phyloP scores from a whole-genome alignment of 257 asterid species.

The Solanum microdontum region DNA sequence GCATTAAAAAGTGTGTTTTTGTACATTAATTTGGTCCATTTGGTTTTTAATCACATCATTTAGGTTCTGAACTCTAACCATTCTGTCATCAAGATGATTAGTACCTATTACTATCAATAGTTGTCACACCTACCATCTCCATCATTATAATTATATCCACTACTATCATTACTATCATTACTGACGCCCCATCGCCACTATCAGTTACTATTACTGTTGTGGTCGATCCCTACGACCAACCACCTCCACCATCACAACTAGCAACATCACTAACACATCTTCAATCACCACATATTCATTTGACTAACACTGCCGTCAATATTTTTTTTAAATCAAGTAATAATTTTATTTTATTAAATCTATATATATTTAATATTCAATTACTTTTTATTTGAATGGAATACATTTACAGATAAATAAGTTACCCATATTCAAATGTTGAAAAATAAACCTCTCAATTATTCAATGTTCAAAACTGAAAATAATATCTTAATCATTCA shows the following conservation, averaged over 20 bases:
- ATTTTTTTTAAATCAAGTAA: no score
- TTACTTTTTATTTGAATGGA: not conserved
- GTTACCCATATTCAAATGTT: no score
- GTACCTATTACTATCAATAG: no score
- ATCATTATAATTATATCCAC: no score
- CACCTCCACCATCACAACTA: not conserved
- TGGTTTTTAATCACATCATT: not conserved
- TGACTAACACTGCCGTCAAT: not conserved
- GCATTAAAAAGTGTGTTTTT: no score
- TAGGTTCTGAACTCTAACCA: not conserved
- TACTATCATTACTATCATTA: not conserved
- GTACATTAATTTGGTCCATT: no score
- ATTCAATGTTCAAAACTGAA: no score
- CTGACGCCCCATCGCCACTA: not conserved
- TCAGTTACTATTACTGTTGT: not conserved
- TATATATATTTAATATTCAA: not conserved
- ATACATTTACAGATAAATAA: no score
- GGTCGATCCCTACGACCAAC: not conserved
- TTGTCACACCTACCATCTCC: not conserved
- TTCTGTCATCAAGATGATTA: no score
- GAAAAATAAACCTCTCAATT: no score
- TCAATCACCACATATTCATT: not conserved
- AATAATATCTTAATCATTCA: no score
- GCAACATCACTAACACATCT: not conserved
- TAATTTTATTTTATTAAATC: no score